phyloP scores from a whole-genome alignment of 495 filamentous ascomycete species.

The Podospora didyma region DNA sequence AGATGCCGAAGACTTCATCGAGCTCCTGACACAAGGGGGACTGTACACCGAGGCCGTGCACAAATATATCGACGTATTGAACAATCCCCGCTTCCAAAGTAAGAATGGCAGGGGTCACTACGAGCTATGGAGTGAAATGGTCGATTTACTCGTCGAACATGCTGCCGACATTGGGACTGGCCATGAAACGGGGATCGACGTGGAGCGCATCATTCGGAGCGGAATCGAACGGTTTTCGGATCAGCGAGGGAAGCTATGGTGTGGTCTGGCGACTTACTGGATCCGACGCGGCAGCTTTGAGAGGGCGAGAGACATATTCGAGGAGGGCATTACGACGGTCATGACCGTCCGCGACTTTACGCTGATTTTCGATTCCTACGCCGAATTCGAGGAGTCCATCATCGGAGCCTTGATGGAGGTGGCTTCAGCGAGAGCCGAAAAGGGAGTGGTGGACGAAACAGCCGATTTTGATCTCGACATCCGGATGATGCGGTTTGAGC shows the following conservation, averaged over 20 bases:
- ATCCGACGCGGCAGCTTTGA: constrained; percentile 91
- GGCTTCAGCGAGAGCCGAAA: constrained; percentile 75
- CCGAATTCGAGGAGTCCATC: constrained; percentile 95
- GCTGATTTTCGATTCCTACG: constrained; percentile 91
- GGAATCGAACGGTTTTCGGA: constrained; percentile 91
- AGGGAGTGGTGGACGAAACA: constrained; percentile 75
- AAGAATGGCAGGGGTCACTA: constrained; percentile 93
- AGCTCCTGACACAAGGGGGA: constrained; percentile 74
- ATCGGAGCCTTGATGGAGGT: constrained; percentile 88
- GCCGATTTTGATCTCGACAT: constrained; percentile 96
- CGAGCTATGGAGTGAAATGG: constrained; percentile 97
- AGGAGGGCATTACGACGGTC: constrained; percentile 95
- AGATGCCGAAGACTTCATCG: constrained; percentile 91
- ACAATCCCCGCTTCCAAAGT: constrained; percentile 87
- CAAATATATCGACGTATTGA: constrained; percentile 89
- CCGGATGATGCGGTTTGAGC: constrained; percentile 96
- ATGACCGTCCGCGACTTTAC: constrained; percentile 99
- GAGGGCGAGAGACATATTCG: constrained; percentile 82
- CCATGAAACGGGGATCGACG: constrained; percentile 76
- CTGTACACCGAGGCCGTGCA: constrained; percentile 90
- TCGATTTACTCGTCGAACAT: constrained; percentile 90
- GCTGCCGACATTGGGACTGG: constrained; percentile 81
- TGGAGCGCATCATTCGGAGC: constrained; percentile 89
- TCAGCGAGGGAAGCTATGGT: constrained; percentile 96
- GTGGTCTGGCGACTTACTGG: constrained; percentile 94